These are phyloP conservation scores for Candida succiphila DNA, from an alignment of 805 yeast genomes.

Conservation along the genomic window DNA sequence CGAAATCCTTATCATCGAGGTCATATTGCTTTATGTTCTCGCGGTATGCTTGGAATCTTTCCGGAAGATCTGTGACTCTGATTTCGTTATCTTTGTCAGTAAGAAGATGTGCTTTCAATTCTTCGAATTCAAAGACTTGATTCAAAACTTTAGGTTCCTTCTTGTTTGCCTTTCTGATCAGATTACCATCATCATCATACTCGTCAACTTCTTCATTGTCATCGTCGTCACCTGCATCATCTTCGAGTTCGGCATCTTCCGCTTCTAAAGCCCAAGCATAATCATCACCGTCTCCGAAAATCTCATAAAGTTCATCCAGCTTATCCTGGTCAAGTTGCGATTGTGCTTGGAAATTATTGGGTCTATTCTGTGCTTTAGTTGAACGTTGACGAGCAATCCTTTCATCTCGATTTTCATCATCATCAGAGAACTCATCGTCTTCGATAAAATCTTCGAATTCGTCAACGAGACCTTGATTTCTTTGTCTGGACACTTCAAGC, in stretches of 20 bases:
- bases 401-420: conserved; percentile 56
- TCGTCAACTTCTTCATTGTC: conserved; percentile 23
- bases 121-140: conserved; percentile 92
- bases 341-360: conserved; percentile 18
- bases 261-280: conserved; percentile 97
- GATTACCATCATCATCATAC: conserved; percentile 26
- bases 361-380: conserved; percentile 16
- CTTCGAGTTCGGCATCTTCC: conserved; percentile 57
- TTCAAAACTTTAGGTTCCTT: conserved; percentile 47
- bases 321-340: conserved; percentile 76
- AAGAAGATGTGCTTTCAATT: conserved; percentile 79
- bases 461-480: conserved; percentile 32
- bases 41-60: conserved; percentile 77
- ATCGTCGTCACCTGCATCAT: conserved; percentile 39
- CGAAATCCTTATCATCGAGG: conserved; percentile 58
- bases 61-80: conserved; percentile 83
- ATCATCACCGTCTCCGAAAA: conserved; percentile 95
- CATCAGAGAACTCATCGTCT: conserved; percentile 92
- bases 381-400: conserved; percentile 25
- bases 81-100: conserved; percentile 88
- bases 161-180: conserved; percentile 17
- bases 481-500: conserved; percentile 19
- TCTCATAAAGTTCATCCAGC: conserved; percentile 85
- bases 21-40: conserved; percentile 57
- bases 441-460: conserved; percentile 97